Percentiles rank a stretch among this genome's conserved stretches.
Evolutionary conservation across 73 alveolate species (phyloP).

Genomic region (Uronychia binucleata): DNA sequence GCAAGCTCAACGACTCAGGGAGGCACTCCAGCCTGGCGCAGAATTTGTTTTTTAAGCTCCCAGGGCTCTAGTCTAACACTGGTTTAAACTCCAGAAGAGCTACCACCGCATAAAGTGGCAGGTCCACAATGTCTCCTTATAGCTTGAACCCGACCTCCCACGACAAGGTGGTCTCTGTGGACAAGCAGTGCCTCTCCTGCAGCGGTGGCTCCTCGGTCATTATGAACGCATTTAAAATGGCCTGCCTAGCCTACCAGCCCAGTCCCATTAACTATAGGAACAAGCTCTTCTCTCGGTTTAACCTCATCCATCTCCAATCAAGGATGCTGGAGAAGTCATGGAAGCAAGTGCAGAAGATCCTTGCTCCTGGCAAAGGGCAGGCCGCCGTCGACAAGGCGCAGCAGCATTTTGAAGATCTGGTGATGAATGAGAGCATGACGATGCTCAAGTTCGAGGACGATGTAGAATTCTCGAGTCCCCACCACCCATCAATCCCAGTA

Average conservation of each 20-base stretch:
- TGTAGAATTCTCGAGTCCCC: no score
- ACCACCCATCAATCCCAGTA: no score
- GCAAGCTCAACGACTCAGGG: neutral
- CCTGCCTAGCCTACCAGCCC: constrained; percentile 54
- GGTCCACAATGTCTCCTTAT: neutral
- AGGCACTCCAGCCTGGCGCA: neutral
- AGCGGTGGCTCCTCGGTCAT: constrained; percentile 37
- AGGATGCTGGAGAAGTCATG: constrained; percentile 13
- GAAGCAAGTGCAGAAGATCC: neutral
- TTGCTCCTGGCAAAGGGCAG: neutral
- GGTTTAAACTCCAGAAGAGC: neutral
- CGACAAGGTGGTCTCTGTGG: constrained; percentile 35
- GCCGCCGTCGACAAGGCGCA: neutral
- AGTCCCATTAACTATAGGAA: constrained; percentile 8
- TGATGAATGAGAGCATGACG: neutral
- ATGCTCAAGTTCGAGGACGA: neutral
- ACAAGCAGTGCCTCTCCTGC: constrained; percentile 56
- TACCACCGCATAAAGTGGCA: neutral
- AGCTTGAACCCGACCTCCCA: neutral
- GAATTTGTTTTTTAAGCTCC: neutral
- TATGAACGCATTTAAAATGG: constrained; percentile 53
- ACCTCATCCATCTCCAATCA: constrained; percentile 15
- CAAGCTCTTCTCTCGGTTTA: constrained; percentile 18
- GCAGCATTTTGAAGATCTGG: neutral
- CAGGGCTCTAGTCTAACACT: neutral